Base-by-base conservation (phyloP, 169 alveolate species). In the Eimeria maxima region DNA sequence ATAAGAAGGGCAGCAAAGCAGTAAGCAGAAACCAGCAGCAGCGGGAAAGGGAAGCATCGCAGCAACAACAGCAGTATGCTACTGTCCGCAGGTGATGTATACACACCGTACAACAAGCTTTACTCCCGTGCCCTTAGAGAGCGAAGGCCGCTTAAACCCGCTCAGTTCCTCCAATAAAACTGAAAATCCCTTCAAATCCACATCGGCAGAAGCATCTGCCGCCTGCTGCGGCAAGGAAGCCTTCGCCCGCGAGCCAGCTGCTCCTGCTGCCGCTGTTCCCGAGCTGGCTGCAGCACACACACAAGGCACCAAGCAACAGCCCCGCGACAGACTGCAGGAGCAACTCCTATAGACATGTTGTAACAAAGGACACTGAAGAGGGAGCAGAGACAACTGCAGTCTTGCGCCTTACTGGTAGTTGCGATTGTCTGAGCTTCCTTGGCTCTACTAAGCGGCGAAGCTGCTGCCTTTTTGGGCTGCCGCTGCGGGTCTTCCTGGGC, bases 31-130 rank as follows among this genome's bases (percentile, higher is more conserved):
- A 33, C 38, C 38, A 33, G 38, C 38, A 33, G 38, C 38, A 33
- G 38, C 38, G 1, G 38, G 38, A 33, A 33, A 33, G 38, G 38
- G 38, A 33, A 33, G 38, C 38, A 33, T 33, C 38, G 38, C 38
- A 33, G 38, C 1, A 33, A 33, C 38, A 33, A 33, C 38, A 33
- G 38, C 38, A 33, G 38, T 33, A 33, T 53, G 63, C 63, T 53
- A 16, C 63, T 53, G 63, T 3, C 11, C 18, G 63, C 63, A 53
- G 63, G 1, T 33, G 11, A 16, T 53, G 18, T 53, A 8, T 29
- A 80, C 60, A 13, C 81, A 89, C 95, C 95, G 18, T n/a, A 67
- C 86, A 14, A 53, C 95, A 71, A 89, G 67, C 29, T 55, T 74
- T 11, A 69, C 71, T n/a, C 95, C 81, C 69, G 20, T 60, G 22